These are phyloP conservation scores for Lathyrus tuberosus DNA, from an alignment of 306 rosid genomes.

Conservation along the genomic window DNA sequence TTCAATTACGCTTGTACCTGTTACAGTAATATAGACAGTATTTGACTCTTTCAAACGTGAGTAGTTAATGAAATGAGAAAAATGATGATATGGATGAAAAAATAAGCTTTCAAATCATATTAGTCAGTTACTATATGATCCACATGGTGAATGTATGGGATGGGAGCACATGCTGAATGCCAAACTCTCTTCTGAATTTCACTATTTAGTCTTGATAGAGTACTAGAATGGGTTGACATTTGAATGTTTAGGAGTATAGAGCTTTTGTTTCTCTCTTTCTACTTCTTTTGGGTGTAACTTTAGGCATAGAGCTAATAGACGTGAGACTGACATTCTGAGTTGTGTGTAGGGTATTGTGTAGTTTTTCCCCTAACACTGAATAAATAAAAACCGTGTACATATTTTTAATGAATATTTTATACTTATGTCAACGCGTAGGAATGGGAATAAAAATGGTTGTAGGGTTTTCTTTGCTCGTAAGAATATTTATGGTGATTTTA, in stretches of 20 bases:
- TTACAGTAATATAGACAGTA: neutral
- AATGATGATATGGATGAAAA: neutral
- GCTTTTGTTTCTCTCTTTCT: too few relatives aligned
- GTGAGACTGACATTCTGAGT: neutral
- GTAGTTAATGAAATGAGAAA: neutral
- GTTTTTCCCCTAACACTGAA: neutral
- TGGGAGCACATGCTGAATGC: slow-evolving; percentile 43
- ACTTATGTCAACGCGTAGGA: neutral
- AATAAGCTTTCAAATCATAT: neutral
- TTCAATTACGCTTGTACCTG: slow-evolving; percentile 6
- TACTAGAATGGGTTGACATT: slow-evolving; percentile 8
- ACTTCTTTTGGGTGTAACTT: neutral
- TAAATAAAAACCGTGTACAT: neutral
- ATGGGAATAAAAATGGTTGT: neutral
- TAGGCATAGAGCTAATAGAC: neutral
- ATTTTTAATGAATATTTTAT: neutral
- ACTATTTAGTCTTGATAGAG: neutral
- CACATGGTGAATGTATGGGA: slow-evolving; percentile 36
- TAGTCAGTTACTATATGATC: slow-evolving; percentile 24
- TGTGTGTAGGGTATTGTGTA: neutral
- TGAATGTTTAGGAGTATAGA: neutral
- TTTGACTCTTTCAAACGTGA: slow-evolving; percentile 5
- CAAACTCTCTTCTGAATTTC: neutral
- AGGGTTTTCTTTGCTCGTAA: too few relatives aligned
- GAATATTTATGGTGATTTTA: too few relatives aligned